A percentile compares a stretch with the other conserved stretches of the same genome.
Evolutionary conservation across 2,329 filamentous ascomycete species (phyloP).

Genomic region (Thielaviopsis punctulata): DNA sequence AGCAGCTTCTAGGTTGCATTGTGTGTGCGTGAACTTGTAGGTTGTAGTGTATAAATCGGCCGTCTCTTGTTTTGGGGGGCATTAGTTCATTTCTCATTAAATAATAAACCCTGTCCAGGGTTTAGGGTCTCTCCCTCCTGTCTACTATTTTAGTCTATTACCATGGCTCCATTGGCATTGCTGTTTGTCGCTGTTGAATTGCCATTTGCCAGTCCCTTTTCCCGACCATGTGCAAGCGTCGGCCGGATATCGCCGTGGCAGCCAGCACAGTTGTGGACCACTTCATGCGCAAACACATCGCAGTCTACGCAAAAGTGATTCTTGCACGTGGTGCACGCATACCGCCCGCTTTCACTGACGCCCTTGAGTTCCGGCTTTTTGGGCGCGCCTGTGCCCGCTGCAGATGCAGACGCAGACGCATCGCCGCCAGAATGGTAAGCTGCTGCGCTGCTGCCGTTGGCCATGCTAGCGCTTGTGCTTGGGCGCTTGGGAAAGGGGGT

Average conservation of each 20-base stretch:
- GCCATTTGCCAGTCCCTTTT: neutral
- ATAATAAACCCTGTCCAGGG: neutral
- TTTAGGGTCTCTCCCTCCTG: neutral
- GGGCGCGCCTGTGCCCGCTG: neutral
- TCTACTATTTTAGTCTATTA: slow-evolving; percentile 20
- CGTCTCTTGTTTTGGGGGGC: neutral
- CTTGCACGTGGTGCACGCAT: slow-evolving; percentile 72
- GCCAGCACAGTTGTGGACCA: slow-evolving; percentile 89
- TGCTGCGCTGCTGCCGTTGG: slow-evolving; percentile 9
- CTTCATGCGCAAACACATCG: slow-evolving; percentile 86
- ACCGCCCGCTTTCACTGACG: slow-evolving; percentile 71
- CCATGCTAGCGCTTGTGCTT: too few species aligned
- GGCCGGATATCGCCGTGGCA: slow-evolving; percentile 44
- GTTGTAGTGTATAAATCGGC: too few species aligned
- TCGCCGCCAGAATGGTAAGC: neutral
- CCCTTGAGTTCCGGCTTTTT: slow-evolving; percentile 30
- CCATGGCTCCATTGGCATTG: slow-evolving; percentile 27
- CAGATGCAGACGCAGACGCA: neutral
- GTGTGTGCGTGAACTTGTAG: too few species aligned
- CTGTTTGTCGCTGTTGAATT: slow-evolving; percentile 14
- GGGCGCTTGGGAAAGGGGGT: slow-evolving; percentile 45
- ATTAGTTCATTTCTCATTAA: neutral
- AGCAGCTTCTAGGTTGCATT: neutral
- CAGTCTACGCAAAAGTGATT: slow-evolving; percentile 97
- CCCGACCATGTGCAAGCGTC: slow-evolving; percentile 17